Conservation (phyloP, 805 yeast species). For the Yamadazyma akitaensis region DNA sequence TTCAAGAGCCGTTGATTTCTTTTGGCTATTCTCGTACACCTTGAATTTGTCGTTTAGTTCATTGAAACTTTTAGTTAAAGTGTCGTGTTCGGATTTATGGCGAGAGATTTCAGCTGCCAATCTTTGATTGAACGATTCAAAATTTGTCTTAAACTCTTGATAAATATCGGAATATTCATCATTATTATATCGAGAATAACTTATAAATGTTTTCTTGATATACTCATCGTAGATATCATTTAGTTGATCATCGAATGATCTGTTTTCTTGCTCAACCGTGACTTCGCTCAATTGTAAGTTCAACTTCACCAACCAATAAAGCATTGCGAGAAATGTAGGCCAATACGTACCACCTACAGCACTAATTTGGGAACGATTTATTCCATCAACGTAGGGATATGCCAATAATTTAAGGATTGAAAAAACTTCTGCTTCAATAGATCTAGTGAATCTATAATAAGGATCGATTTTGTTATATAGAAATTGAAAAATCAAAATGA, state of each 20-base stretch:
- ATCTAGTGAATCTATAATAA: conserved; percentile 61
- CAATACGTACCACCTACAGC: conserved; percentile 91
- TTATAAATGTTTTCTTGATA: conserved; percentile 62
- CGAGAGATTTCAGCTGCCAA: conserved; percentile 45
- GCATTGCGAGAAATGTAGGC: conserved; percentile 78
- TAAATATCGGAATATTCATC: conserved; percentile 55
- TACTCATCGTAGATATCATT: conserved; percentile 57
- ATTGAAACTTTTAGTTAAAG: conserved; percentile 37
- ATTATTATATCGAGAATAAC: conserved; percentile 50
- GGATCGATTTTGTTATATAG: conserved; percentile 77
- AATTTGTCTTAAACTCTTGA: conserved; percentile 54
- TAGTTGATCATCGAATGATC: conserved; percentile 38
- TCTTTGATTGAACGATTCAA: conserved; percentile 48
- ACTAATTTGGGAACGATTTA: conserved; percentile 79
- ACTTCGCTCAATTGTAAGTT: conserved; percentile 34
- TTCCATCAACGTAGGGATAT: conserved; percentile 78
- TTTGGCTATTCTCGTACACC: conserved; percentile 48
- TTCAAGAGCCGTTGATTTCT: conserved; percentile 60
- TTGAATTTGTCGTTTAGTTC: conserved; percentile 44
- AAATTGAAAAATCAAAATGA: conserved; percentile 74
- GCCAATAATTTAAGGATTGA: conserved; percentile 58
- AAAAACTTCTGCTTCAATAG: conserved; percentile 75
- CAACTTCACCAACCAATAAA: conserved; percentile 74
- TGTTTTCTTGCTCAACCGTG: conserved; percentile 21
- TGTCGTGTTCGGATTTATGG: conserved; percentile 39